Percentiles rank a stretch among this genome's conserved stretches.
Evolutionary conservation across 2,329 filamentous ascomycete species (phyloP).

Genomic region (Sordariomycetes sp.): DNA sequence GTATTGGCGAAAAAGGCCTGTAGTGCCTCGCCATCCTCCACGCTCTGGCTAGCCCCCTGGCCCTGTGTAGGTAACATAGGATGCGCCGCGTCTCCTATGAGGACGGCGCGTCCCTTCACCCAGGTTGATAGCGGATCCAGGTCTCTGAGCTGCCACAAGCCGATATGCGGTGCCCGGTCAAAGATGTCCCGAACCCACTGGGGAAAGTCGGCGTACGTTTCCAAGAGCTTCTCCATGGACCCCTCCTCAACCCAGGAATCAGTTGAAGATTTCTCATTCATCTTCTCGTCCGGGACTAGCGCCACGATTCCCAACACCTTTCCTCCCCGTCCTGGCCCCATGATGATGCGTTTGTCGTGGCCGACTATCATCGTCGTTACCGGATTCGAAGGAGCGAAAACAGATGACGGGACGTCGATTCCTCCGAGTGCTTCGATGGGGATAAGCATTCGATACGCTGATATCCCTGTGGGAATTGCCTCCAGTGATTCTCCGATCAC

Average conservation of each 20-base stretch:
- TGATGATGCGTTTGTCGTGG: slow-evolving; percentile 51
- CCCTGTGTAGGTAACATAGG: slow-evolving; percentile 24
- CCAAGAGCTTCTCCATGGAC: slow-evolving; percentile 33
- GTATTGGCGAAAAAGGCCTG: slow-evolving; percentile 15
- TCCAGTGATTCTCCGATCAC: slow-evolving; percentile 10
- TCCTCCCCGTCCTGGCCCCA: slow-evolving; percentile 49
- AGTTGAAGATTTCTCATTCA: slow-evolving; percentile 32
- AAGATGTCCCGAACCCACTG: slow-evolving; percentile 47
- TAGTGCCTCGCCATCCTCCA: slow-evolving; percentile 26
- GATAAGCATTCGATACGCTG: slow-evolving; percentile 40
- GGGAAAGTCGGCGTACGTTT: slow-evolving; percentile 46
- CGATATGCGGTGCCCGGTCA: slow-evolving; percentile 47
- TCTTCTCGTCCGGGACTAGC: slow-evolving; percentile 47
- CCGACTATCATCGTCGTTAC: slow-evolving; percentile 56
- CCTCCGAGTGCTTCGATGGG: slow-evolving; percentile 37
- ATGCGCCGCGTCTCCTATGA: slow-evolving; percentile 12
- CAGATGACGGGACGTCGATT: slow-evolving; percentile 42
- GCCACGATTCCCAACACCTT: slow-evolving; percentile 33
- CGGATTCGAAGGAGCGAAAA: slow-evolving; percentile 53
- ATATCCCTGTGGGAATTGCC: slow-evolving; percentile 33
- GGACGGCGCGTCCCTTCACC: slow-evolving; percentile 27
- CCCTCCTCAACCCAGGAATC: background rate
- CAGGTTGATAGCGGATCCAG: slow-evolving; percentile 50
- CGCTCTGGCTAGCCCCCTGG: slow-evolving; percentile 24
- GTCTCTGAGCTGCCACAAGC: slow-evolving; percentile 52